Evolutionary conservation across 768 basidiomycete species (phyloP).

Genomic region (Artomyces pyxidatus): DNA sequence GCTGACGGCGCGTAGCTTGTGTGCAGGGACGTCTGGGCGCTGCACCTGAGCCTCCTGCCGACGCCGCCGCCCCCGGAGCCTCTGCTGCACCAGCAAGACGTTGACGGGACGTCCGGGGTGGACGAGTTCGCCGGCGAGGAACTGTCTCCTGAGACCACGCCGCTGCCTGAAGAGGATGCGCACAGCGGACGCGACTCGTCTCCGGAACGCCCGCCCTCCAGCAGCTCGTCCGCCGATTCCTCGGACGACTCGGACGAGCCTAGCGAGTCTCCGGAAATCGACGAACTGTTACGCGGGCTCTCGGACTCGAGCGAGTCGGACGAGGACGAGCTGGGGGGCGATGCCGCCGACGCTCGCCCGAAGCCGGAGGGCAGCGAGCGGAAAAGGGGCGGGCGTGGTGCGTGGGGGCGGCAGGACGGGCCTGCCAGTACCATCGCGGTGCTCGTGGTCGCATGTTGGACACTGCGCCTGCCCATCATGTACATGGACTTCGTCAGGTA

Average conservation of each 20-base stretch:
- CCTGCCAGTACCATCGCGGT: constrained; percentile 54
- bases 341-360: not conserved
- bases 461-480: constrained; percentile 65
- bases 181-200: constrained; percentile 3
- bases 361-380: constrained; percentile 4
- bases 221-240: constrained; percentile 26
- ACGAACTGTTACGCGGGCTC: constrained; percentile 30
- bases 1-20: constrained; percentile 38
- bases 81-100: constrained; percentile 36
- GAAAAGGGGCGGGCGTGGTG: constrained; percentile 14
- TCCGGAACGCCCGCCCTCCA: not conserved
- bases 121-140: not conserved
- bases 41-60: constrained; percentile 58
- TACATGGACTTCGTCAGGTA: constrained; percentile 71
- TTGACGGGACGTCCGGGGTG: not conserved
- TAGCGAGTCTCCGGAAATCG: constrained; percentile 29
- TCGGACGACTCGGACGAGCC: constrained; percentile 21
- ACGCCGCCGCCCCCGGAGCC: constrained; percentile 57
- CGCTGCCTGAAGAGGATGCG: constrained; percentile 5
- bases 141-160: not conserved
- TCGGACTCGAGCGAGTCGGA: constrained; percentile 27
- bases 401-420: constrained; percentile 26
- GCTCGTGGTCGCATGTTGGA: constrained; percentile 72
- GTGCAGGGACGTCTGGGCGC: constrained; percentile 76
- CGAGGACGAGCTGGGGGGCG: constrained; percentile 22